Evolutionary conservation across 2,329 filamentous ascomycete genomes (phyloP), one percentile per base, ranked within the genome.

Genomic region (Calonectria montana): DNA sequence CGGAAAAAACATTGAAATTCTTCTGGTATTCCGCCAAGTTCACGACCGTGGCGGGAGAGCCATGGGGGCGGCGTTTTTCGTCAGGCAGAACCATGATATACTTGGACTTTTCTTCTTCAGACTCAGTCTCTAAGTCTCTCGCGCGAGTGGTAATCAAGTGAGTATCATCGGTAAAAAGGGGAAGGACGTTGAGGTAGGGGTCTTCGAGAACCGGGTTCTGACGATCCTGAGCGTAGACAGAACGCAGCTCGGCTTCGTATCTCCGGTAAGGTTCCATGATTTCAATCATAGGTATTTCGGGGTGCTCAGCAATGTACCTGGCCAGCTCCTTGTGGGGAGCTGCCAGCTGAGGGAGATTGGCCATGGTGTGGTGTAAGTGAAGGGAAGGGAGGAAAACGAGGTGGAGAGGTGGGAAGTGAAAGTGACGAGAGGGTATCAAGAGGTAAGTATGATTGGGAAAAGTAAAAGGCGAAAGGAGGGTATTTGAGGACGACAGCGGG

Each of bases 1-100:
- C 95, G 1, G 93, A 95, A 80, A 97, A 97, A 70, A 97, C 81
- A 70, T 90, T 90, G 83, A 97, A 96, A 82, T 97, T 96, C 61
- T 90, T 89, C 80, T 92, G 91, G 77, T 97, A 97, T 35, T 94
- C 91, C 59, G 89, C 87, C 55, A 97, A 80, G 15, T 88, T 88
- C 27, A 87, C 81, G 0, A 96, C 94, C 4, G 94, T 88, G 3
- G 94, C 94, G 3, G 90, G 90, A 1, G 91, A 89, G 6, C 90
- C 92, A 79, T 90, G 84, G 0, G 86, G 77, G 61, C 91, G 91
- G 41, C 94, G 91, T 63, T 92, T 88, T 4, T 90, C 85, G 0
- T 89, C 83, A 0, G 88, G 86, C 31, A 95, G 87, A 7, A 89
- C 81, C 92, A 95, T 94, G 80, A 95, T 90, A 79, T 94, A 95